These are phyloP conservation scores for Malbranchea zuffiana DNA, from an alignment of 2,329 filamentous ascomycete species.

Conservation along the genomic window DNA sequence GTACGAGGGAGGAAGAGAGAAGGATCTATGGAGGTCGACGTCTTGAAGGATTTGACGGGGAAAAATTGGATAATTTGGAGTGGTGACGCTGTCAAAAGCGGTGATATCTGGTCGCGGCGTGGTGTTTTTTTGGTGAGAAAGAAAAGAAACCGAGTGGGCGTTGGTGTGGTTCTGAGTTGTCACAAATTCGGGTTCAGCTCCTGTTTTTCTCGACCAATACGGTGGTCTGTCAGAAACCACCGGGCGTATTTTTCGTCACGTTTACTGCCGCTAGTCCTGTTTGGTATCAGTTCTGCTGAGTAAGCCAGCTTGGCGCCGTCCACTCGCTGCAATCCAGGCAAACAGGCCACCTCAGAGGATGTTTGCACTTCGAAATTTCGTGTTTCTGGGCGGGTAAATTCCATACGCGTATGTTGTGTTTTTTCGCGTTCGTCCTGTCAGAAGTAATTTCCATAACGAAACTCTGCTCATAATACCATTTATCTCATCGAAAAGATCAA, in stretches of 20 bases:
- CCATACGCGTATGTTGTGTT: no score
- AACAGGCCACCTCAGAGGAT: no score
- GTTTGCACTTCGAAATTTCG: no score
- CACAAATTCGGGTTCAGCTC: slow-evolving; percentile 9
- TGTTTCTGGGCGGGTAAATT: no score
- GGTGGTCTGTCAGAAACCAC: slow-evolving; percentile 12
- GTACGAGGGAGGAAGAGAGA: slow-evolving; percentile 17
- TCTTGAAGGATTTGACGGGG: slow-evolving; percentile 13
- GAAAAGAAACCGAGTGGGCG: slow-evolving; percentile 6
- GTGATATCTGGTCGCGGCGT: not conserved
- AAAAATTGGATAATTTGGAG: no score
- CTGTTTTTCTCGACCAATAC: slow-evolving; percentile 11
- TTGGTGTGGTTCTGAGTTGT: slow-evolving; percentile 10
- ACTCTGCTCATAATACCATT: no score
- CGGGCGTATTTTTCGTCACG: slow-evolving; percentile 13
- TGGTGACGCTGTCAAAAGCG: no score
- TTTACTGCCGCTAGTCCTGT: slow-evolving; percentile 3
- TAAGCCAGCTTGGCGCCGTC: not conserved
- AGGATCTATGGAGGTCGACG: slow-evolving; percentile 15
- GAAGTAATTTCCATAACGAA: not conserved
- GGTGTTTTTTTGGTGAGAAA: slow-evolving; percentile 4
- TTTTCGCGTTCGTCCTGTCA: not conserved
- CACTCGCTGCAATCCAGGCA: no score
- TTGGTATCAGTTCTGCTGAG: no score
- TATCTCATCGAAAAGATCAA: no score